phyloP scores from a whole-genome alignment of 345 rosid genomes.

The Heritiera fomes region DNA sequence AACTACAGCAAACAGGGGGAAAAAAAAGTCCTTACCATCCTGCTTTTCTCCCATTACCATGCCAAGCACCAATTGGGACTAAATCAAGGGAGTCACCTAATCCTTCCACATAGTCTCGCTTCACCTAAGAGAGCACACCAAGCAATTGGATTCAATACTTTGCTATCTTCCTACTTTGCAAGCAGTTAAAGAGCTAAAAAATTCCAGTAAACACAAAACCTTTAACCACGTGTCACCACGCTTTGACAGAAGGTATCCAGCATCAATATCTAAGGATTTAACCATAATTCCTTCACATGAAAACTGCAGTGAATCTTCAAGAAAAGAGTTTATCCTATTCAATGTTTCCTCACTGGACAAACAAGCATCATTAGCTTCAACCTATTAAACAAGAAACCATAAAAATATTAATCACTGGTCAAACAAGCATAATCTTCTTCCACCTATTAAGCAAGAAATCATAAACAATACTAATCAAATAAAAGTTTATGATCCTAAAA shows the following conservation, averaged over 20 bases:
- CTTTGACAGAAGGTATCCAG: constrained; percentile 80
- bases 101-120: constrained; percentile 86
- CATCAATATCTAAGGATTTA: constrained; percentile 66
- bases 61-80: constrained; percentile 96
- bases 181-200: neutral
- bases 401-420: constrained; percentile 18
- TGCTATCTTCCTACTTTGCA: neutral
- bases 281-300: constrained; percentile 91
- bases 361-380: constrained; percentile 61
- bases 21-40: constrained; percentile 67
- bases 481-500: neutral
- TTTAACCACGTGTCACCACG: constrained; percentile 88
- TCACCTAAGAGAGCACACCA: constrained; percentile 53
- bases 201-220: constrained; percentile 38
- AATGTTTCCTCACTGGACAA: constrained; percentile 45
- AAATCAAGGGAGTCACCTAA: constrained; percentile 81
- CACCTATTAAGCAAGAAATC: constrained; percentile 41
- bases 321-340: constrained; percentile 54
- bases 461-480: constrained; percentile 18
- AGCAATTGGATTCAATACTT: constrained; percentile 1
- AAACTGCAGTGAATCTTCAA: constrained; percentile 64
- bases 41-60: constrained; percentile 92
- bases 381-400: constrained; percentile 37
- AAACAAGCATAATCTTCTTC: constrained; percentile 56
- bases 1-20: neutral